Percentiles rank a stretch among this genome's conserved stretches.
These are phyloP conservation scores for Paratrypanosoma confusum DNA, from an alignment of 208 protist species.

Conservation along the genomic window DNA sequence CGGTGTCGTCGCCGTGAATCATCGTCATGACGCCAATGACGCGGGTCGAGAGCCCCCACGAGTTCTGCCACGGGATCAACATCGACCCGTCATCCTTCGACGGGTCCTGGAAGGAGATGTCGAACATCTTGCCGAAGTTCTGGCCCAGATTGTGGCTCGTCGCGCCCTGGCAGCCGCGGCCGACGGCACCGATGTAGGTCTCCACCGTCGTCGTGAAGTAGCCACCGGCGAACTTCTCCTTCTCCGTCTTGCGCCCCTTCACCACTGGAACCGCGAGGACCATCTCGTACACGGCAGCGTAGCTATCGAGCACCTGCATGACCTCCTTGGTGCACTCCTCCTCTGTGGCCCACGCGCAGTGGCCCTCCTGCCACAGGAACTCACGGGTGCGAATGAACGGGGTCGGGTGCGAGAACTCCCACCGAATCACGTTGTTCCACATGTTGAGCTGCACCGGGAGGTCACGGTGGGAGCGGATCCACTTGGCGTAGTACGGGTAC, in stretches of 20 bases:
- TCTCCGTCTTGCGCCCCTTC: slow-evolving; percentile 95
- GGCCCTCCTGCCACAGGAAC: slow-evolving; percentile 99
- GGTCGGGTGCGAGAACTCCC: slow-evolving; percentile 99
- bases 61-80: slow-evolving; percentile 96
- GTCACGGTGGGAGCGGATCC: slow-evolving; percentile 97
- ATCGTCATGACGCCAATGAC: slow-evolving; percentile 97
- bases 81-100: slow-evolving; percentile 72
- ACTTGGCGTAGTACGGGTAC: slow-evolving; percentile 97
- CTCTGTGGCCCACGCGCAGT: slow-evolving; percentile 89
- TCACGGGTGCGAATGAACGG: slow-evolving; percentile 99
- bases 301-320: slow-evolving; percentile 92
- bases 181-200: slow-evolving; percentile 95
- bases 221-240: slow-evolving; percentile 98
- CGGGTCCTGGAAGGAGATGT: slow-evolving; percentile 92
- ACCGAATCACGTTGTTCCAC: slow-evolving; percentile 99
- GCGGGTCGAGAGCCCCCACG: slow-evolving; percentile 98
- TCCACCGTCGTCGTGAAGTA: slow-evolving; percentile 98
- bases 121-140: slow-evolving; percentile 98
- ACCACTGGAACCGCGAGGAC: slow-evolving; percentile 96
- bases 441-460: slow-evolving; percentile 96
- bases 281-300: slow-evolving; percentile 94
- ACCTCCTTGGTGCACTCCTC: slow-evolving; percentile 94
- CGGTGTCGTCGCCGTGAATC: slow-evolving; percentile 98
- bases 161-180: slow-evolving; percentile 94
- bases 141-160: slow-evolving; percentile 95